Conservation (phyloP, 371 early-diverging fungal genomes). For the Haplosporangium sp. region DNA sequence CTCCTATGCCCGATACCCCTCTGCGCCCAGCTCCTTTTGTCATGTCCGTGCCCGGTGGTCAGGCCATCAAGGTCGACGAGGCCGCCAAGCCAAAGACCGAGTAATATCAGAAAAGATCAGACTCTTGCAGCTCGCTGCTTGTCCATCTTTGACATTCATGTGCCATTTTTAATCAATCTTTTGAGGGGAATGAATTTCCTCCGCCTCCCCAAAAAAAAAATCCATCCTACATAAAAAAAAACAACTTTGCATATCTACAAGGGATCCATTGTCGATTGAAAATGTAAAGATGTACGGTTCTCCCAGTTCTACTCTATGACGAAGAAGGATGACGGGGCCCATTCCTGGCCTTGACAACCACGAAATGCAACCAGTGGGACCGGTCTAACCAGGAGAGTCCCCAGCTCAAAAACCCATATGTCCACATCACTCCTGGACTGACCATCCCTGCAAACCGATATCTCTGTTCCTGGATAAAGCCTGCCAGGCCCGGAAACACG, state of each 20-base stretch:
- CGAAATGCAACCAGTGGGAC: slow-evolving; percentile 49
- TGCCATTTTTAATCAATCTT: no score
- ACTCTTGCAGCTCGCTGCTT: no score
- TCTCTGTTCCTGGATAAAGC: slow-evolving; percentile 30
- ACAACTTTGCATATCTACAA: no score
- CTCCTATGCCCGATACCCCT: slow-evolving; percentile 58
- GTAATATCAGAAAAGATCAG: slow-evolving; percentile 1
- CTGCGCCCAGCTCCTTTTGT: slow-evolving; percentile 52
- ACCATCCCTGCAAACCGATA: slow-evolving; percentile 40
- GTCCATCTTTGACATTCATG: no score
- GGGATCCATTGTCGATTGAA: no score
- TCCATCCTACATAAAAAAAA: background rate
- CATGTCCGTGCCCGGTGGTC: slow-evolving; percentile 52
- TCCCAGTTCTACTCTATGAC: background rate
- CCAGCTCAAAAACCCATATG: slow-evolving; percentile 30
- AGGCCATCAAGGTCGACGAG: slow-evolving; percentile 50
- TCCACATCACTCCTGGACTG: slow-evolving; percentile 49
- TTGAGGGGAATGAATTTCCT: no score
- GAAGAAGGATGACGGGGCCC: slow-evolving; percentile 7
- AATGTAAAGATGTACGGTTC: no score
- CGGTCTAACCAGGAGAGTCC: slow-evolving; percentile 43
- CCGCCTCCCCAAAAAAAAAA: background rate
- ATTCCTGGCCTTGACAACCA: slow-evolving; percentile 46
- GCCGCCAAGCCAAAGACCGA: slow-evolving; percentile 53
- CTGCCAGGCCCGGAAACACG: slow-evolving; percentile 46